Percentiles rank a stretch among this genome's conserved stretches.
phyloP scores from a whole-genome alignment of 2,329 filamentous ascomycete species.

The Nigrospora sphaerica region DNA sequence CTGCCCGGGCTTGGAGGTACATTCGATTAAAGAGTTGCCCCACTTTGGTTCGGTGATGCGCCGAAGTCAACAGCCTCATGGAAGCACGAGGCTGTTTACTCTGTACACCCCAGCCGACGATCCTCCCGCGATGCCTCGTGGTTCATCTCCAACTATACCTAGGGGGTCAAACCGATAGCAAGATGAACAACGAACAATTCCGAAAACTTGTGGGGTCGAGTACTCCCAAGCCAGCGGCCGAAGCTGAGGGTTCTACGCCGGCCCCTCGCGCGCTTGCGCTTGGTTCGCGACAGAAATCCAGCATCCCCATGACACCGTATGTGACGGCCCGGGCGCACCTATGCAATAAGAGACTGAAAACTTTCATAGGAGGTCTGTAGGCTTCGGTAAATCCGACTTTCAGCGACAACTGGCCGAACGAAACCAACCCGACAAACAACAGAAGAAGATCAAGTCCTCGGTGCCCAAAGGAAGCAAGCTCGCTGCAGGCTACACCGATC shows the following conservation, averaged over 20 bases:
- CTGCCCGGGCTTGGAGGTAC: too few species aligned
- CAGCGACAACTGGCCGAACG: conserved; percentile 77
- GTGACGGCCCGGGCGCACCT: conserved; percentile 20
- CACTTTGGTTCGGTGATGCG: too few species aligned
- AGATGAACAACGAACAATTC: conserved; percentile 96
- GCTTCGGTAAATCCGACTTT: conserved; percentile 58
- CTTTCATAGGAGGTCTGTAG: conserved; percentile 55
- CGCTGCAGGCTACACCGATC: conserved; percentile 76
- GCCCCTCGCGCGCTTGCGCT: conserved; percentile 41
- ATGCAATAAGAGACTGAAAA: background rate
- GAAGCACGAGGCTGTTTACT: too few species aligned
- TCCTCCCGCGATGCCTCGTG: too few species aligned
- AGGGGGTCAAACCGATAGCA: background rate
- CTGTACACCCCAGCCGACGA: too few species aligned
- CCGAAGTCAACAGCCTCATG: too few species aligned
- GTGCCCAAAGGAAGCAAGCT: conserved; percentile 79
- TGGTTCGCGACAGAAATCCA: conserved; percentile 71
- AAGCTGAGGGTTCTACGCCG: conserved; percentile 37
- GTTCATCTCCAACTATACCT: too few species aligned
- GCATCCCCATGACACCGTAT: conserved; percentile 91
- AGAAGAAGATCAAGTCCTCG: conserved; percentile 71
- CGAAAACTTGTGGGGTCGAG: conserved; percentile 63
- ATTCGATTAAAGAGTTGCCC: too few species aligned
- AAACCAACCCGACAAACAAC: conserved; percentile 43
- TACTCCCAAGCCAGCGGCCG: conserved; percentile 29